A percentile compares a stretch with the other conserved stretches of the same genome.
These are phyloP conservation scores for Teunomyces stri DNA, from an alignment of 805 yeast species.

Conservation along the genomic window DNA sequence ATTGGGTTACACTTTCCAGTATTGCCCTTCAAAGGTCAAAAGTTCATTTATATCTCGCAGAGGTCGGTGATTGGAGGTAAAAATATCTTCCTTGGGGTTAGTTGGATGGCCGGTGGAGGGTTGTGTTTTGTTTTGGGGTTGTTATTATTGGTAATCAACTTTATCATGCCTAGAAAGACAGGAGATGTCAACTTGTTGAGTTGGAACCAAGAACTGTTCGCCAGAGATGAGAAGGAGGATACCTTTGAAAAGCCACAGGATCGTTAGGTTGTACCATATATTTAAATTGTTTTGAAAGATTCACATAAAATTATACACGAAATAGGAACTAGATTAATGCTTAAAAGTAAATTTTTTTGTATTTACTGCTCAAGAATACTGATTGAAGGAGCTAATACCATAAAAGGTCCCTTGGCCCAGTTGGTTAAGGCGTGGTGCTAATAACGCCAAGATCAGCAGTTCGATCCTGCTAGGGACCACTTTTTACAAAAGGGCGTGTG, in stretches of 20 bases:
- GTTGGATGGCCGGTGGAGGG: conserved; percentile 76
- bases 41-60: conserved; percentile 64
- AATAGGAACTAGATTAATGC: background rate
- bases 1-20: conserved; percentile 83
- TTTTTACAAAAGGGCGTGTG: background rate
- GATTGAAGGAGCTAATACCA: too few species aligned
- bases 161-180: conserved; percentile 64
- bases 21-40: conserved; percentile 61
- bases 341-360: too few species aligned
- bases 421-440: conserved; percentile 62
- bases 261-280: conserved; percentile 1
- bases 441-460: conserved; percentile 52
- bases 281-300: background rate
- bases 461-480: conserved; percentile 39
- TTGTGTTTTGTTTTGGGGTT: conserved; percentile 60
- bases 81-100: conserved; percentile 66
- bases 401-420: conserved; percentile 54
- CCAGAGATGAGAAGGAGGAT: conserved; percentile 13
- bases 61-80: conserved; percentile 76
- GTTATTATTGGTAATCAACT: conserved; percentile 49
- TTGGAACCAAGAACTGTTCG: conserved; percentile 57
- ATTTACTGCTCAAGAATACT: too few species aligned
- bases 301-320: background rate
- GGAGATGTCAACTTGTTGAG: conserved; percentile 72
- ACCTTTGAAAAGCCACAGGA: conserved; percentile 1